These are phyloP conservation scores for Monosporascus sp. DNA, from an alignment of 2,329 filamentous ascomycete genomes.

Conservation along the genomic window DNA sequence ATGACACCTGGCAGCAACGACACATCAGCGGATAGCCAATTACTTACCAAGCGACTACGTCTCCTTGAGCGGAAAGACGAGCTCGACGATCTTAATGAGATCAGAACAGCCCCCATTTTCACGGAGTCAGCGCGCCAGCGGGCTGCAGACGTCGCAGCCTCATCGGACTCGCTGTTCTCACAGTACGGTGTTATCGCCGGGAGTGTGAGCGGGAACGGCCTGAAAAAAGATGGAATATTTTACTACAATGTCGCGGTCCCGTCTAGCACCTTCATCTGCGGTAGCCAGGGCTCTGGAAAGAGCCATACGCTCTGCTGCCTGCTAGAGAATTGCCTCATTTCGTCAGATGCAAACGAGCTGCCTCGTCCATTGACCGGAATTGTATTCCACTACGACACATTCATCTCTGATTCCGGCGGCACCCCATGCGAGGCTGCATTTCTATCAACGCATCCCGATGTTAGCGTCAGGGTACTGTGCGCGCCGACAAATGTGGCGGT, in stretches of 20 bases:
- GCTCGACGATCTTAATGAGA: conserved; percentile 8
- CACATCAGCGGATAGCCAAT: too few species aligned
- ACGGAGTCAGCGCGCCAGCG: conserved; percentile 9
- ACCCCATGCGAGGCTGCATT: conserved; percentile 56
- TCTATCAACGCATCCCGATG: conserved; percentile 36
- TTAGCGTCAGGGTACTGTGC: conserved; percentile 49
- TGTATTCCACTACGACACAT: conserved; percentile 61
- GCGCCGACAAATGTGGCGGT: conserved; percentile 44
- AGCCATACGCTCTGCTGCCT: conserved; percentile 54
- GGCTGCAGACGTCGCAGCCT: not conserved
- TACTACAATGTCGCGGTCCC: conserved; percentile 45
- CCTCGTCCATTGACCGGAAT: conserved; percentile 51
- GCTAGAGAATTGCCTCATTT: conserved; percentile 52
- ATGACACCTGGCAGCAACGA: too few species aligned
- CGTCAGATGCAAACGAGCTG: conserved; percentile 37
- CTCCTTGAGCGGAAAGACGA: too few species aligned
- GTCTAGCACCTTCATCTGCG: conserved; percentile 58
- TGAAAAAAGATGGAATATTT: too few species aligned
- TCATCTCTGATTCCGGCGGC: conserved; percentile 40
- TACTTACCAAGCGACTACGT: too few species aligned
- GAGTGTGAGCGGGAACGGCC: conserved; percentile 21
- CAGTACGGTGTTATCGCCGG: conserved; percentile 19
- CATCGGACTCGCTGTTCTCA: conserved; percentile 4
- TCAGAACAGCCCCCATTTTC: conserved; percentile 14
- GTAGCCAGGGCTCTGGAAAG: conserved; percentile 60